These are phyloP conservation scores for Casuarina equisetifolia DNA, from an alignment of 306 rosid genomes.

Conservation along the genomic window DNA sequence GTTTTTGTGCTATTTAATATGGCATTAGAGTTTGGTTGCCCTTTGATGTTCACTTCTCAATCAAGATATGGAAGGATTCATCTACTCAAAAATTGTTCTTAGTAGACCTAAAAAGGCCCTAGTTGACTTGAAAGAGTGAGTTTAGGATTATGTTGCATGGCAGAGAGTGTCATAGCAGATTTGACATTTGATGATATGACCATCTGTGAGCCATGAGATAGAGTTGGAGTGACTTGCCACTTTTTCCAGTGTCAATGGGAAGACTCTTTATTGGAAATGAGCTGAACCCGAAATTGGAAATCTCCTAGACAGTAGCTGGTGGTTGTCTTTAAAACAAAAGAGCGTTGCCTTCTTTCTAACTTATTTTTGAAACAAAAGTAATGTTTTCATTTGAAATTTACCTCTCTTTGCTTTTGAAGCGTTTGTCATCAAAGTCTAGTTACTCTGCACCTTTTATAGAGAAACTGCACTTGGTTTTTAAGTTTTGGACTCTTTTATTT, in stretches of 20 bases:
- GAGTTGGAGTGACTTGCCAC: background rate
- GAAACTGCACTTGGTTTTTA: no score
- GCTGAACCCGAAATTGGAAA: background rate
- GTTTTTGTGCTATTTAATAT: background rate
- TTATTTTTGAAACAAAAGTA: background rate
- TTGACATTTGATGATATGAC: no score
- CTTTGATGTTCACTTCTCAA: background rate
- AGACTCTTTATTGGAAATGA: background rate
- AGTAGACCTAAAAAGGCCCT: background rate
- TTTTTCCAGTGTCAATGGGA: background rate
- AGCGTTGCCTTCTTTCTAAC: background rate
- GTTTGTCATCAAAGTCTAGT: background rate
- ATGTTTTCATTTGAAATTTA: background rate
- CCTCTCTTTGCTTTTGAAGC: background rate
- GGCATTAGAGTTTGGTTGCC: background rate
- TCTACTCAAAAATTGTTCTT: background rate
- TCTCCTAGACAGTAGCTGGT: background rate
- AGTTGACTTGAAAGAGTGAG: background rate
- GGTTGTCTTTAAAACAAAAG: background rate
- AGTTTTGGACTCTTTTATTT: no score
- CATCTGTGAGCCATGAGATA: background rate
- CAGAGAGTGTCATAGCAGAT: no score
- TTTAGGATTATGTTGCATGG: background rate
- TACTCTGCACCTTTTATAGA: background rate
- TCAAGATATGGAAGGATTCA: background rate